These are phyloP conservation scores for Cryptosporidium sp. DNA, from an alignment of 169 alveolate species.

Conservation along the genomic window DNA sequence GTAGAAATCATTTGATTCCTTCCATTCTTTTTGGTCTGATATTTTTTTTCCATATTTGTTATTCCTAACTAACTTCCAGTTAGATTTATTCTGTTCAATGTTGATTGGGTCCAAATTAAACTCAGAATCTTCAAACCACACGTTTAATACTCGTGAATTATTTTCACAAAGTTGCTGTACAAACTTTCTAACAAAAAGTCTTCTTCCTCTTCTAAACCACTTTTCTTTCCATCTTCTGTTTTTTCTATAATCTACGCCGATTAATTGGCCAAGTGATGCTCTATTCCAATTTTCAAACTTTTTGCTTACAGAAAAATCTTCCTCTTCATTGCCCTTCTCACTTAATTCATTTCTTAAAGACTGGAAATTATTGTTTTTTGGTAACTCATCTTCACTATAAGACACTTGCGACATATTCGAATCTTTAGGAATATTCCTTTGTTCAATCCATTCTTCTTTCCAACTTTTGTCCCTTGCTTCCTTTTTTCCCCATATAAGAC, in stretches of 20 bases:
- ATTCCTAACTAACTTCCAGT: conserved; percentile 15
- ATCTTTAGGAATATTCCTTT: conserved; percentile 52
- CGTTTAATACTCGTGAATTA: conserved; percentile 5
- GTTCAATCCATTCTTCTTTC: conserved; percentile 74
- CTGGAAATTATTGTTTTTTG: not conserved
- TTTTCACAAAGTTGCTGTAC: conserved; percentile 68
- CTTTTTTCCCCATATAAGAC: conserved; percentile 66
- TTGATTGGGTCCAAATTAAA: not conserved
- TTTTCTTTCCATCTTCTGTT: conserved; percentile 68
- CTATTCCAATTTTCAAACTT: not conserved
- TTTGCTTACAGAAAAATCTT: not conserved
- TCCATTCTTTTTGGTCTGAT: conserved; percentile 34
- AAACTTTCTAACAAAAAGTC: conserved; percentile 42
- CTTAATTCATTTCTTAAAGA: not conserved
- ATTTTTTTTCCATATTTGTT: conserved; percentile 64
- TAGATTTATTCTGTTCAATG: not conserved
- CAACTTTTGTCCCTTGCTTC: conserved; percentile 69
- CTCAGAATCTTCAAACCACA: conserved; percentile 58
- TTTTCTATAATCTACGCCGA: conserved; percentile 43
- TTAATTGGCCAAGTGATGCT: conserved; percentile 60
- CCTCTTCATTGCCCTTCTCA: not conserved
- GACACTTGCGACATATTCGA: conserved; percentile 28
- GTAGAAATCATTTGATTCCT: conserved; percentile 20
- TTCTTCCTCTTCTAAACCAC: conserved; percentile 72
- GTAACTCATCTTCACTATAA: conserved; percentile 7